These are phyloP conservation scores for Salix exigua DNA, from an alignment of 345 rosid species.

Conservation along the genomic window DNA sequence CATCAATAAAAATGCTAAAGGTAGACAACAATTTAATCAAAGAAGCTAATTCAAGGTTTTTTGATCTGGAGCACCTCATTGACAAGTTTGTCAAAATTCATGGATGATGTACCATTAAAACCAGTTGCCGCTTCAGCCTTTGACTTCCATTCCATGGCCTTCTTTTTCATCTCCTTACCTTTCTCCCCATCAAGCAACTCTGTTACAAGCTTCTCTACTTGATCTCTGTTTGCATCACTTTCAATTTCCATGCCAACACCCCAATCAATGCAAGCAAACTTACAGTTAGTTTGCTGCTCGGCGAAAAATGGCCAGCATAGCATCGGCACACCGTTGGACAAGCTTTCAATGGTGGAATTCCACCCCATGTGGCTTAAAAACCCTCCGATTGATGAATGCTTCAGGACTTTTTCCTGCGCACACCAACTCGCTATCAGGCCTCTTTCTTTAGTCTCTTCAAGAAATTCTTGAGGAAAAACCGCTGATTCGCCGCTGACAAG, in stretches of 20 bases:
- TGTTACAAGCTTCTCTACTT: not conserved
- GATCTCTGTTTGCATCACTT: not conserved
- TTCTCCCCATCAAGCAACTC: conserved; percentile 1
- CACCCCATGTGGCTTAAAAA: conserved; percentile 12
- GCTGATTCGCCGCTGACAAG: not conserved
- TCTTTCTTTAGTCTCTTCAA: not conserved
- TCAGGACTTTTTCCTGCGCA: not conserved
- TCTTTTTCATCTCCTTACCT: conserved; percentile 1
- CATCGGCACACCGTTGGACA: not conserved
- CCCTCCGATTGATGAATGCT: not conserved
- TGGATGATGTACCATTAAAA: not conserved
- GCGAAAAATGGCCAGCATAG: conserved; percentile 1
- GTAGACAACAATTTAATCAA: no score
- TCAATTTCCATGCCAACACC: conserved; percentile 3
- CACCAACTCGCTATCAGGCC: conserved; percentile 4
- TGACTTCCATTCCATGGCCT: not conserved
- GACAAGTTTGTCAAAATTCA: not conserved
- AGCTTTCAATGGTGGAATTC: conserved; percentile 1
- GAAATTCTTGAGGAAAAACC: not conserved
- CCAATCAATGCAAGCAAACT: conserved; percentile 9
- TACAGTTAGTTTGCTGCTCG: conserved; percentile 1
- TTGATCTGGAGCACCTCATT: no score
- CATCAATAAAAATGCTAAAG: no score
- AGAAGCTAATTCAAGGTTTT: no score
- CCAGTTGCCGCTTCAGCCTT: not conserved